phyloP scores from a whole-genome alignment of 805 yeast genomes.

The Tetrapisispora pingtungensis region DNA sequence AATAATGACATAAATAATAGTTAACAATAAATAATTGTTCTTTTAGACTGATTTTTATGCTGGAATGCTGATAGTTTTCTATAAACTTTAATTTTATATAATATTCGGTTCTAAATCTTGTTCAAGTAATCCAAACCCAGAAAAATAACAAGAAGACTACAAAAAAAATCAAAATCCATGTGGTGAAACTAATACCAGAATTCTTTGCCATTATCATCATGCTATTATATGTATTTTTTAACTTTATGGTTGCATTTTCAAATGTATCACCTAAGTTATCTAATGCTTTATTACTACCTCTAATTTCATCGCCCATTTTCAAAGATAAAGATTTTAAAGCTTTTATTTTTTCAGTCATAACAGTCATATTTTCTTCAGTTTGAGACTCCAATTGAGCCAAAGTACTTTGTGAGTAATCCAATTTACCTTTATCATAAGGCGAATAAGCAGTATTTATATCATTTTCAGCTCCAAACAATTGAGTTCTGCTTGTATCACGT shows the following conservation, averaged over 20 bases:
- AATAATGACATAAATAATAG: no score
- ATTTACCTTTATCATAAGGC: constrained; percentile 32
- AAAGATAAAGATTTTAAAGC: constrained; percentile 46
- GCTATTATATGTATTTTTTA: constrained; percentile 43
- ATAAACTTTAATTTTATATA: neutral
- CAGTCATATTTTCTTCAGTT: constrained; percentile 41
- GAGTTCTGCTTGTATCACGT: constrained; percentile 25
- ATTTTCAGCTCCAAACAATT: constrained; percentile 19
- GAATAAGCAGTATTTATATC: constrained; percentile 23
- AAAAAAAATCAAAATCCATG: constrained; percentile 45
- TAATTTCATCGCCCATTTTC: constrained; percentile 58
- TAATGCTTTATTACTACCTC: constrained; percentile 40
- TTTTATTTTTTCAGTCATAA: constrained; percentile 44
- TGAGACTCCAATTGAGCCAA: constrained; percentile 57
- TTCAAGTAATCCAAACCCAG: constrained; percentile 34
- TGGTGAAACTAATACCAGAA: constrained; percentile 53
- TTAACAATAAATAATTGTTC: neutral
- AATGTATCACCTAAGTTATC: constrained; percentile 35
- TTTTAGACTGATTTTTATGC: neutral
- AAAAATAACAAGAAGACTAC: constrained; percentile 42
- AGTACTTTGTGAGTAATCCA: constrained; percentile 42
- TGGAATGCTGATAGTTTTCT: neutral
- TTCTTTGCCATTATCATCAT: constrained; percentile 57
- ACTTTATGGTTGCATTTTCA: constrained; percentile 36
- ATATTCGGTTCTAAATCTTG: no score